Base-by-base conservation (phyloP, 1,139 yeast genomes). In the Kodamaea anthophila region DNA sequence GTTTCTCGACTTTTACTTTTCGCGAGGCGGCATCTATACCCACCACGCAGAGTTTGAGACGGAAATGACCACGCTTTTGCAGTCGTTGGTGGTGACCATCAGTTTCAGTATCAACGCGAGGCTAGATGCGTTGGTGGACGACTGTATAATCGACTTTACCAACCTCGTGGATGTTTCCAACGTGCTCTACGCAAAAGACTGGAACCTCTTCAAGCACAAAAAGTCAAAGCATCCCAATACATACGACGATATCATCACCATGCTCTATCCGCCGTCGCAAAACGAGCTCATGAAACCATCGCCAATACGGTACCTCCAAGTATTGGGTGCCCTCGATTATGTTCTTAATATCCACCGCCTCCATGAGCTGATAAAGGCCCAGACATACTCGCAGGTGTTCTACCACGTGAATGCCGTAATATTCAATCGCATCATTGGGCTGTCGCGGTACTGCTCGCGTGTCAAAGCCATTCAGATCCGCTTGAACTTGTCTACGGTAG, bases 391-490 rank as follows among this genome's bases (percentile, higher is more conserved):
- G 1, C 80, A 80, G 38, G 81, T 91, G 2, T 68, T 91, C 31
- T 81, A 82, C 53, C 86, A 91, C 77, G 60, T 86, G 16, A 77
- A 88, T 13, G 63, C 79, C 11, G 70, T 74, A 2, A 47, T 88
- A 18, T 88, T 88, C 58, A 88, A 91, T 51, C 66, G 78, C 33
- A 66, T 88, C 21, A 57, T 87, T 31, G 65, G 76, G 19, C 77
- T 71, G 44, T 72, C 80, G 13, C 74, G 68, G 39, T 81, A 82
- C 41, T 68, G 85, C 32, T 74, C 95, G 0, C 69, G 99, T 35
- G 69, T 86, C 2, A 77, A 82, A 41, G 97, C 97, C 0, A 75
- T 91, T 54, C 97, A 91, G 51, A 79, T 91, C 28, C 66, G 97
- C 32, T 69, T 91, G 37, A 91, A 91, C 46, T 53, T 91, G 7